Conservation (phyloP, 345 rosid species). For the Populus pruinosa region DNA sequence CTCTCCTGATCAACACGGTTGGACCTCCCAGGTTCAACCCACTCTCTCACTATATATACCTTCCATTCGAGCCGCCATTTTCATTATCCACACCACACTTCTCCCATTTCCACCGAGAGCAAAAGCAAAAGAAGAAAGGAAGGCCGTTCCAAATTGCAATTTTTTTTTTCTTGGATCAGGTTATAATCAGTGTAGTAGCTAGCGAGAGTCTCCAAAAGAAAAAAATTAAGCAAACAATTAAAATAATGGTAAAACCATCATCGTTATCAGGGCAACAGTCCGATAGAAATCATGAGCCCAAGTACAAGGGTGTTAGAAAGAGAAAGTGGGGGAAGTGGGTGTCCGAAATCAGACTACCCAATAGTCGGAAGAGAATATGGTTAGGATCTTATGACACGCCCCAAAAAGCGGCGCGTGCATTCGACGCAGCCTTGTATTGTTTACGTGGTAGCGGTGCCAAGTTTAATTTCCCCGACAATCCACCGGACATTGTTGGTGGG, state of each 20-base stretch:
- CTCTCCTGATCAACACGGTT: constrained; percentile 24
- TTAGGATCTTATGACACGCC: constrained; percentile 71
- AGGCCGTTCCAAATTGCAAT: not conserved
- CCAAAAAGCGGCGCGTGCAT: constrained; percentile 89
- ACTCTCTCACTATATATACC: not conserved
- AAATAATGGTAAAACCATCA: not conserved
- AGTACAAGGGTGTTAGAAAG: constrained; percentile 83
- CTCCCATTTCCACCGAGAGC: not conserved
- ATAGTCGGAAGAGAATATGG: constrained; percentile 90
- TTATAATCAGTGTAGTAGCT: not conserved
- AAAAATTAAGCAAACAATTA: not conserved
- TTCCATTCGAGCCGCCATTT: constrained; percentile 22
- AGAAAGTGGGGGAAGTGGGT: constrained; percentile 97
- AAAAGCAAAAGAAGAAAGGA: too few relatives aligned
- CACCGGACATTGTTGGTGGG: constrained; percentile 47
- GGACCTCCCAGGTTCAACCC: not conserved
- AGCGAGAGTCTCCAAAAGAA: not conserved
- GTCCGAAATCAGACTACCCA: constrained; percentile 85
- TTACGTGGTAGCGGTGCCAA: constrained; percentile 60
- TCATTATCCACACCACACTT: not conserved
- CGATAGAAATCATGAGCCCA: constrained; percentile 26
- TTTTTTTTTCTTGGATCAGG: not conserved
- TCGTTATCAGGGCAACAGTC: constrained; percentile 3
- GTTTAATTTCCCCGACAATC: constrained; percentile 64
- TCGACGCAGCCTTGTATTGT: constrained; percentile 77